Base-by-base conservation (phyloP, 371 early-diverging fungal genomes). In the Mortierella sp. region DNA sequence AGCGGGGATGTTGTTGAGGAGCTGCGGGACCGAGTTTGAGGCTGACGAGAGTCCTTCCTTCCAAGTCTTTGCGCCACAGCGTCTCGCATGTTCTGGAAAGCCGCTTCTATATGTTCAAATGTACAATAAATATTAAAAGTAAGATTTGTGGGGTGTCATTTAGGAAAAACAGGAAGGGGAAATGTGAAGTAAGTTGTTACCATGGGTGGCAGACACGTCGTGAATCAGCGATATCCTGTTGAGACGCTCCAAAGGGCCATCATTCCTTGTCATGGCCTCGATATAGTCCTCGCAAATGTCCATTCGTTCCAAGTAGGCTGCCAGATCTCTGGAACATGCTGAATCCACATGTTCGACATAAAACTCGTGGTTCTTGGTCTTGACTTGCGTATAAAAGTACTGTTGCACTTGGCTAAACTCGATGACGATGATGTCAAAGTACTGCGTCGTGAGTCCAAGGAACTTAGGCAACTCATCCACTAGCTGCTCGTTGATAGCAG, bases 401-500 rank as follows among this genome's bases (percentile, higher is more conserved):
- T 89, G 83, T 75, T 96, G 97, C 14, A 95, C 90, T 46, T 82
- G 86, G 14, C 91, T 91, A 43, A 95, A 89, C 34, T 92, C 90
- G 69, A 88, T 88, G 6, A 93, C 82, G 13, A 95, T 88, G 43
- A 91, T 75, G 54, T 95, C 93, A 76, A 95, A 91, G 83, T 93
- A 95, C 71, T 90, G 88, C 0, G 87, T 86, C 0, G 93, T 93
- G 53, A 95, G 79, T 21, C 77, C 81, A 50, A 95, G 87, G 72
- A 96, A 94, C 55, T 84, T 86, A 3, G 97, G 97, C 19, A 97
- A 82, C 77, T 97, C 96, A 44, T 95, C 95, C 34, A 93, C 86
- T 13, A 97, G 89, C 71, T 97, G 95, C 9, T 91, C 94, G 80
- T 96, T 94, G 78, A 97, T 93, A 2, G 94, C 91, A 0, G 83